Evolutionary conservation across 208 protist species (phyloP), one percentile per base, ranked within the genome.

Genomic region (Wallacemonas sp.): DNA sequence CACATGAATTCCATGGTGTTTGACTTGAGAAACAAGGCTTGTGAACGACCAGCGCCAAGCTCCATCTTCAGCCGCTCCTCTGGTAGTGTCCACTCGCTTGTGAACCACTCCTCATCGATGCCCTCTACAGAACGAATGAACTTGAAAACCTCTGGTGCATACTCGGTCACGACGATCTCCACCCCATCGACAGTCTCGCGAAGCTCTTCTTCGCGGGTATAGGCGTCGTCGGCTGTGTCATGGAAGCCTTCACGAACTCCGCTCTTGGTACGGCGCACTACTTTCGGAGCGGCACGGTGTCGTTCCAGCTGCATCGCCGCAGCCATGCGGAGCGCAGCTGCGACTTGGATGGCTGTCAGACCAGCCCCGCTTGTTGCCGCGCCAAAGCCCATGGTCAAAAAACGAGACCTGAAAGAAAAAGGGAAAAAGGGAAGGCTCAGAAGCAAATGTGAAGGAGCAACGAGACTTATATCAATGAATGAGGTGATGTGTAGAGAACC

Each of bases 21-120:
- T 2, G 90, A 95, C 26, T 82, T 91, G 17, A 95, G 68, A 61
- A 95, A 95, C 39, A 91, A 55, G 36, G 90, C 90, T 72, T 90
- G 77, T 44, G 90, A 95, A 11, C 90, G 86, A 12, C 90, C 90
- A 41, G 88, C 86, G 38, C 90, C 80, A 9, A 91, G 64, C 59
- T 89, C 76, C 67, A 93, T 68, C 41, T 60, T 68, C 9, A 84
- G 58, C 22, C 72, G 66, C n/a, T 88, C 79, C 41, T 82, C 75
- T 15, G 80, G 76, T 21, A 95, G 49, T 17, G 54, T 70, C 86
- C 90, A 95, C 79, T 95, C 86, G 27, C 80, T 42, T 4, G 80
- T 72, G 59, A 92, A 95, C 15, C 62, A 38, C 12, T 66, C 54
- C 21, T 86, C 82, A 14, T 70, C 53, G 39, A 95, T 54, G 3